Conservation (phyloP, 2,329 filamentous ascomycete genomes). For the Trichoderma lentiforme region DNA sequence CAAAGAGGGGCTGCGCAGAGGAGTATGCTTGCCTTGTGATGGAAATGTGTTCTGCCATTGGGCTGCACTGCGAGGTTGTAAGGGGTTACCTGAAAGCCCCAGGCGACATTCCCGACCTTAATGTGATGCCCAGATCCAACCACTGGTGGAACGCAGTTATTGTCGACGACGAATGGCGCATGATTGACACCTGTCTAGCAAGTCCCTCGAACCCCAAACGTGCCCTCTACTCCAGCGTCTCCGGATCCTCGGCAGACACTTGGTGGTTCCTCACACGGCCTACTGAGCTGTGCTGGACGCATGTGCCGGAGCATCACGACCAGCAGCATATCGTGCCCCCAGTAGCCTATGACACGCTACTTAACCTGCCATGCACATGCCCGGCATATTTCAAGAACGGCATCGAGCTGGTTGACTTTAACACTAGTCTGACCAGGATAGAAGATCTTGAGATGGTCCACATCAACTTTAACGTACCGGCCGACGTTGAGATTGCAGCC, state of each 20-base stretch:
- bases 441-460: conserved; percentile 94
- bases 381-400: conserved; percentile 83
- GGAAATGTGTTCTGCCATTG: conserved; percentile 91
- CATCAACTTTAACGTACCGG: conserved; percentile 79
- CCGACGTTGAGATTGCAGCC: conserved; percentile 86
- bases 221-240: conserved; percentile 69
- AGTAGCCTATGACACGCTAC: conserved; percentile 77
- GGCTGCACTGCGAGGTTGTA: conserved; percentile 82
- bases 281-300: conserved; percentile 89
- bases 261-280: conserved; percentile 96
- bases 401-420: conserved; percentile 81
- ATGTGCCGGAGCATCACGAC: conserved; percentile 80
- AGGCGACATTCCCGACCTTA: conserved; percentile 77
- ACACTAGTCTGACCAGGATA: conserved; percentile 79
- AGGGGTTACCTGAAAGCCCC: conserved; percentile 88
- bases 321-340: conserved; percentile 94
- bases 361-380: conserved; percentile 81
- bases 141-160: conserved; percentile 98
- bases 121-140: conserved; percentile 80
- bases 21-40: conserved; percentile 85
- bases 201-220: conserved; percentile 86
- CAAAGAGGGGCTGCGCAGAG: conserved; percentile 77
- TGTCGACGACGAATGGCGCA: conserved; percentile 91
- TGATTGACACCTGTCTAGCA: conserved; percentile 91
- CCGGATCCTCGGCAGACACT: conserved; percentile 67